A percentile compares a stretch with the other conserved stretches of the same genome.
phyloP scores from a whole-genome alignment of 1,139 yeast genomes.

The Debaryomycetaceae sp. region DNA sequence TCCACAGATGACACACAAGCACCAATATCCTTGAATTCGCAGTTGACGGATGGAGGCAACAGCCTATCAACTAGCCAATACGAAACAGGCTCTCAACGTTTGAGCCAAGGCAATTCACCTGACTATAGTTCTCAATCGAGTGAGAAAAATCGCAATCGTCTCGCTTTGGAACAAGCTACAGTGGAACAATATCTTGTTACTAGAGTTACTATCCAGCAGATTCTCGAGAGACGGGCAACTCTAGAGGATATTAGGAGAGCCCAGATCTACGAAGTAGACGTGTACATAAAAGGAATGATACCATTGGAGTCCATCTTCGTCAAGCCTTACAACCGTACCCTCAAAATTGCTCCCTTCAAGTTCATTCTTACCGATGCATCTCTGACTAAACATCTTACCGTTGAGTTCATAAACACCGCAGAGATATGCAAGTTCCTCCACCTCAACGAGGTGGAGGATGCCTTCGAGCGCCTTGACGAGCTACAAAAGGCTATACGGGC shows the following conservation, averaged over 20 bases:
- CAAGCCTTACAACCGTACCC: slow-evolving; percentile 28
- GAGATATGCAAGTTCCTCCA: slow-evolving; percentile 29
- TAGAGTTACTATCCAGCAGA: slow-evolving; percentile 8
- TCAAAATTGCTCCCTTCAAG: slow-evolving; percentile 25
- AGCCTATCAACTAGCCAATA: neutral
- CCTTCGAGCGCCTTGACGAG: slow-evolving; percentile 6
- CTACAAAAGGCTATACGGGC: slow-evolving; percentile 4
- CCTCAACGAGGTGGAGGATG: slow-evolving; percentile 28
- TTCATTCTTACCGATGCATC: slow-evolving; percentile 15
- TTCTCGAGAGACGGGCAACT: slow-evolving; percentile 10
- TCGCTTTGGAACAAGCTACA: neutral
- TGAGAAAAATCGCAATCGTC: neutral
- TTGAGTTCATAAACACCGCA: slow-evolving; percentile 22
- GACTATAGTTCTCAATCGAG: neutral
- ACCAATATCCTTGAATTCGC: slow-evolving; percentile 3
- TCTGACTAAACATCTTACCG: slow-evolving; percentile 7
- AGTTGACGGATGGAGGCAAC: slow-evolving; percentile 1
- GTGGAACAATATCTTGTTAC: slow-evolving; percentile 14
- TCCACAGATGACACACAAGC: slow-evolving; percentile 8
- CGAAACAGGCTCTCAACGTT: neutral
- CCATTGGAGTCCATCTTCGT: slow-evolving; percentile 22
- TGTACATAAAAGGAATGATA: slow-evolving; percentile 13
- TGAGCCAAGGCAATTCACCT: neutral
- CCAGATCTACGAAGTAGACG: slow-evolving; percentile 17
- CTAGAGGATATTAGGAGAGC: slow-evolving; percentile 10